Base-by-base conservation (phyloP, 805 yeast species). In the Blastobotrys attinorum region DNA sequence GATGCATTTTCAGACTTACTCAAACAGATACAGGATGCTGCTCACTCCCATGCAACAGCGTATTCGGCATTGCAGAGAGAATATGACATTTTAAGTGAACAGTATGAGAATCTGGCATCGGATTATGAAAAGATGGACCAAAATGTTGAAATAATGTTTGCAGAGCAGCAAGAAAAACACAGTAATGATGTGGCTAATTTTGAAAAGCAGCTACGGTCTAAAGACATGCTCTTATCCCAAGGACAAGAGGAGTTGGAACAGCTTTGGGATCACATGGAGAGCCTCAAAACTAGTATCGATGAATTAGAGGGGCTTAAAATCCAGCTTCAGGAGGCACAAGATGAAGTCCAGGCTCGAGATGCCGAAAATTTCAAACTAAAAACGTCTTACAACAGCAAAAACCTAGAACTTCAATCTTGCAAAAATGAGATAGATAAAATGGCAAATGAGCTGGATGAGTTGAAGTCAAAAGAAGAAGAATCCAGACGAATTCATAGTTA, bases 1-100 rank as follows among this genome's bases (percentile, higher is more conserved):
- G 41, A 39, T 13, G 16, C 18, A 21, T 21, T 29, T 13, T 10
- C 27, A 20, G 41, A 39, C 11, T 13, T 39, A 17, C 16, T 39
- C 13, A 22, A 20, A 6, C 41, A 39, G 25, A 29, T 39, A 3
- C 41, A 39, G 25, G 41, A 39, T 10, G 41, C 41, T 5, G 41
- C 41, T 7, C 21, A 17, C 27, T 20, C 33, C 8, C 20, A 17
- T 6, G 31, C 20, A 17, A n/a, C 41, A 11, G 18, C 23, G 10
- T 18, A 15, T 11, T 17, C 18, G 10, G 11, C 13, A 13, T 35
- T 39, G 4, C 33, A 39, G 4, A 27, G 35, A 16, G 41, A 39
- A 11, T 39, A 29, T 13, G 34, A 29, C 8, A 25, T 17, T 11
- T 23, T 27, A 6, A 17, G 29, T 27, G 20, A 15, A 18, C 35